Base-by-base conservation (phyloP, 345 rosid species). In the Populus nigra region DNA sequence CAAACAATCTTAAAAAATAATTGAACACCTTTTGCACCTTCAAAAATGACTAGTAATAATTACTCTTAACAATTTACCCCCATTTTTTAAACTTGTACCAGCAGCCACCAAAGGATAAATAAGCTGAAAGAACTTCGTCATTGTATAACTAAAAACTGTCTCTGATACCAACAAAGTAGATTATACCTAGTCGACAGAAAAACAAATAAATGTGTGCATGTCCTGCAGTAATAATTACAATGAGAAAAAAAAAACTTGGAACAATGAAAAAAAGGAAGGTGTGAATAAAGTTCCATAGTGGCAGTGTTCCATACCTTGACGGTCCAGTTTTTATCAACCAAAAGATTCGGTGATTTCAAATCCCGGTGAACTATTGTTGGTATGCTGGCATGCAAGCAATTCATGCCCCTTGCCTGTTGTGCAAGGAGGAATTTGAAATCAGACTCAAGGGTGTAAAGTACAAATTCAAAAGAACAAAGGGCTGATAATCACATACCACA, bases 351-450 rank as follows among this genome's bases (percentile, higher is more conserved):
- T 68, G 99, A 92, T 86, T 96, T 96, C 84, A 96, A 79, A 90
- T 96, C 99, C 50, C 99, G 91, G 82, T 96, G 99, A 81, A 96
- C 99, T 79, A 96, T 94, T 76, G 98, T 96, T 8, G 99, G 99
- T 66, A 61, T 81, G 86, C 99, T 94, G 63, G 96, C 82, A 86
- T 96, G 99, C 85, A 96, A 89, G 89, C 98, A 96, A 80, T 92
- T 96, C 99, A 96, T 96, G 79, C 99, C 99, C 86, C 87, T 92
- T 69, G 99, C 98, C 99, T 96, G 88, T 79, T 86, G 78, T 23
- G 27, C 80, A 73, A 47, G 69, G 68, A 53, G 53, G 15, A 69
- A 16, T 23, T 80, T 75, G 49, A 72, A 36, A 72, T 53, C 65
- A 65, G 69, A 74, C 39, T 27, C 10, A 73, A 15, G 15, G 16